Base-by-base conservation (phyloP, 2,329 filamentous ascomycete species). In the Chaetomium strumarium region DNA sequence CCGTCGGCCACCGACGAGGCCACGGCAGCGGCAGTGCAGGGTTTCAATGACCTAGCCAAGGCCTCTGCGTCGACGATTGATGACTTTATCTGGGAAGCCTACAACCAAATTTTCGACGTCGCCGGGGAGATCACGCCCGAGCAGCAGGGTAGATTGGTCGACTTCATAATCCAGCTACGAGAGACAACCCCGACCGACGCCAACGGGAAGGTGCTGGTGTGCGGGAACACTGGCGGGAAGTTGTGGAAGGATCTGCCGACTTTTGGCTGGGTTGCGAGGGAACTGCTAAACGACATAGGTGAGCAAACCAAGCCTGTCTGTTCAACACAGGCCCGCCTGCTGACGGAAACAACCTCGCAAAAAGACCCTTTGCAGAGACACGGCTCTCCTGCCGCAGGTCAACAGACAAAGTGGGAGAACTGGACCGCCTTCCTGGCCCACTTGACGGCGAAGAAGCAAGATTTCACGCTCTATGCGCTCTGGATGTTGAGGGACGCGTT, bases 231-330 rank as follows among this genome's bases (percentile, higher is more conserved):
- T 12, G 55, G 58, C 24, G 53, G 58, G 12, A 43, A 24, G 7
- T 24, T 66, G 1, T 67, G 65, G 65, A 57, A 46, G 30, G 64
- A 63, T n/a, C 41, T 68, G 39, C 65, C 66, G 2, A 57, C 53
- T 2, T 62, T 66, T 48, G 62, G 62, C 2, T 61, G 60, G 60
- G 52, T 56, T 8, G 57, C 58, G 24, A 55, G 66, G 29, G 63
- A 67, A 9, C 11, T 46, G 10, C 64, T 24, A 24, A 24, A 24
- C 24, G 24, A 24, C 24, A 24, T 24, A 24, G 24, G 24, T 24
- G 7, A 24, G 24, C 24, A 7, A 24, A n/a, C n/a, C n/a, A n/a
- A n/a, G n/a, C n/a, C n/a, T n/a, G n/a, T n/a, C n/a, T n/a, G n/a
- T n/a, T n/a, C n/a, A n/a, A 24, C 24, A 4, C 24, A 24, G 24